Percentiles rank a stretch among this genome's conserved stretches.
These are phyloP conservation scores for Talaromyces sp. DNA, from an alignment of 2,329 filamentous ascomycete genomes.

Conservation along the genomic window DNA sequence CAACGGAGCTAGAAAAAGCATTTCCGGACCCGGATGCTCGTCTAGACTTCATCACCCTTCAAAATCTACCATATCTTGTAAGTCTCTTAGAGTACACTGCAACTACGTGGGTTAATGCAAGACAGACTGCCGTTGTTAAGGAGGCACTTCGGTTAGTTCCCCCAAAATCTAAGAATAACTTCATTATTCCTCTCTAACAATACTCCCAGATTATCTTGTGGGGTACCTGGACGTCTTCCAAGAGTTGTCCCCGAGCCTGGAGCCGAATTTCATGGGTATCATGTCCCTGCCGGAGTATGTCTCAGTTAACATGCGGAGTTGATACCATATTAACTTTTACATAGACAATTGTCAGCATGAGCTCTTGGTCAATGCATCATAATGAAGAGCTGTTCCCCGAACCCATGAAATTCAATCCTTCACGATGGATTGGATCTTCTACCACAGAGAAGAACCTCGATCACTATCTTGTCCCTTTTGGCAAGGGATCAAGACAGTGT, in stretches of 20 bases:
- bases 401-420: conserved; percentile 28
- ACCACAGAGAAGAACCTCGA: conserved; percentile 14
- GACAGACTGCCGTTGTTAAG: conserved; percentile 29
- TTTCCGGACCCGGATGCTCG: conserved; percentile 23
- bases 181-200: conserved; percentile 2
- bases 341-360: conserved; percentile 26
- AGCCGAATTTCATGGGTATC: conserved; percentile 25
- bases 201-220: conserved; percentile 22
- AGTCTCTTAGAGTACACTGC: conserved; percentile 2
- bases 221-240: conserved; percentile 27
- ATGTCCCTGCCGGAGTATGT: conserved; percentile 25
- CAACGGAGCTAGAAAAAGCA: conserved; percentile 22
- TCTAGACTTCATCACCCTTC: conserved; percentile 23
- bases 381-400: conserved; percentile 27
- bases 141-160: conserved; percentile 27
- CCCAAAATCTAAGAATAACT: not conserved
- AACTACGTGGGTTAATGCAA: not conserved
- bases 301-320: not conserved
- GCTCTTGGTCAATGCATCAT: conserved; percentile 27
- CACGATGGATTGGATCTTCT: conserved; percentile 26
- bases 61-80: conserved; percentile 31
- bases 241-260: conserved; percentile 27
- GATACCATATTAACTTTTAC: not conserved
- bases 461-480: conserved; percentile 33
- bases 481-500: conserved; percentile 29